A percentile compares a stretch with the other conserved stretches of the same genome.
Evolutionary conservation across 2,329 filamentous ascomycete species (phyloP).

Genomic region (Fusarium sarcochroum): DNA sequence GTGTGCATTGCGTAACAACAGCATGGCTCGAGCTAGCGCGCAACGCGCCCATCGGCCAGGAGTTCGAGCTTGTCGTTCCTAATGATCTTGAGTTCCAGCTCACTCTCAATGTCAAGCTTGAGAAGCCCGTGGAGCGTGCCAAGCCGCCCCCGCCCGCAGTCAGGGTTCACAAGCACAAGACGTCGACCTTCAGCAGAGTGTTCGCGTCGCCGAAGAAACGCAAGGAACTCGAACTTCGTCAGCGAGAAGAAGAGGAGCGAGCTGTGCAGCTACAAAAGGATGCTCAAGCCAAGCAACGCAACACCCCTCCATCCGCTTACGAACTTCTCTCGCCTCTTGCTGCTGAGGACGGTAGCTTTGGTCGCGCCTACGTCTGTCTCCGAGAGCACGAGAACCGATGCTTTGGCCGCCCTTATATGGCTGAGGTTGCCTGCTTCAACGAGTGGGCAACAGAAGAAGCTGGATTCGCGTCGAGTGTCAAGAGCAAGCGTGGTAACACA

Average conservation of each 20-base stretch:
- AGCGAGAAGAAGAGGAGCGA: conserved; percentile 86
- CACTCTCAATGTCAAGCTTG: conserved; percentile 94
- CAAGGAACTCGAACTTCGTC: conserved; percentile 89
- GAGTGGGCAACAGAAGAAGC: conserved; percentile 96
- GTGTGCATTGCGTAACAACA: conserved; percentile 96
- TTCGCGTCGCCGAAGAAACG: conserved; percentile 97
- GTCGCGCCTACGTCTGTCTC: conserved; percentile 91
- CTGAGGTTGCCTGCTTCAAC: conserved; percentile 96
- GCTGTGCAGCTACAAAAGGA: conserved; percentile 74
- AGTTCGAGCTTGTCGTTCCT: conserved; percentile 97
- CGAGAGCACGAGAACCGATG: conserved; percentile 92
- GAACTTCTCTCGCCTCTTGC: conserved; percentile 89
- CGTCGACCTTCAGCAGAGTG: conserved; percentile 90
- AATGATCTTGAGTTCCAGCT: conserved; percentile 99
- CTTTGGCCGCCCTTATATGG: conserved; percentile 88
- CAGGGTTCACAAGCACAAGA: conserved; percentile 80
- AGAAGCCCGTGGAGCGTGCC: conserved; percentile 76
- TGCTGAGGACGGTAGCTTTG: conserved; percentile 93
- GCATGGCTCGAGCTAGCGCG: conserved; percentile 93
- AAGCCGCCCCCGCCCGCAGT: conserved; percentile 68
- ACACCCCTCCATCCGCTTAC: conserved; percentile 80
- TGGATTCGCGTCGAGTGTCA: conserved; percentile 84
- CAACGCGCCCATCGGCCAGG: conserved; percentile 94
- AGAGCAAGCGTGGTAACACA: conserved; percentile 87
- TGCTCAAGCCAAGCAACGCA: conserved; percentile 73